These are phyloP conservation scores for Quercus phellos DNA, from an alignment of 331 rosid genomes.

Conservation along the genomic window DNA sequence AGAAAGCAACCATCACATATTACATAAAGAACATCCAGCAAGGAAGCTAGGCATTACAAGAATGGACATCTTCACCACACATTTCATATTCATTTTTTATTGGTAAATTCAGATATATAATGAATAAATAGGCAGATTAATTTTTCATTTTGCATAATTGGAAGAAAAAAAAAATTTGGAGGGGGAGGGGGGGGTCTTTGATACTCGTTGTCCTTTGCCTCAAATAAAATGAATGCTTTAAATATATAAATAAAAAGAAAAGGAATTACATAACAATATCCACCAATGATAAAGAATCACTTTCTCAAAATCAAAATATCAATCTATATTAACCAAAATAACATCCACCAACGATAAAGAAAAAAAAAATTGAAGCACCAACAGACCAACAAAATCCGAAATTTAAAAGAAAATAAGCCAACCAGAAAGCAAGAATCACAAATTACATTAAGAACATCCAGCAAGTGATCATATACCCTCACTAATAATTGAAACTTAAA, in stretches of 20 bases:
- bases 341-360: background rate
- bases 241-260: background rate
- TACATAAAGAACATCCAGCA: too few relatives aligned
- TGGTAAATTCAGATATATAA: too few relatives aligned
- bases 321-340: background rate
- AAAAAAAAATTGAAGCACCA: background rate
- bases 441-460: background rate
- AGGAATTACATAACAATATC: conserved; percentile 51
- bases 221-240: background rate
- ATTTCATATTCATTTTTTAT: background rate
- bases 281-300: conserved; percentile 43
- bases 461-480: too few relatives aligned
- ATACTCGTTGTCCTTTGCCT: background rate
- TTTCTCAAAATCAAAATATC: background rate
- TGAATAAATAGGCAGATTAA: too few relatives aligned
- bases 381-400: background rate
- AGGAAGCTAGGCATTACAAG: background rate
- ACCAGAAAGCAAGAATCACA: background rate
- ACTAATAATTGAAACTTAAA: too few relatives aligned
- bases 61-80: background rate
- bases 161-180: background rate
- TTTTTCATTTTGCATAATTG: background rate
- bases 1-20: too few relatives aligned
- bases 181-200: background rate
- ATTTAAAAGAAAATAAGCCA: background rate